Base-by-base conservation (phyloP, 1,284 basidiomycete species). In the Xerocomus minutiporus region DNA sequence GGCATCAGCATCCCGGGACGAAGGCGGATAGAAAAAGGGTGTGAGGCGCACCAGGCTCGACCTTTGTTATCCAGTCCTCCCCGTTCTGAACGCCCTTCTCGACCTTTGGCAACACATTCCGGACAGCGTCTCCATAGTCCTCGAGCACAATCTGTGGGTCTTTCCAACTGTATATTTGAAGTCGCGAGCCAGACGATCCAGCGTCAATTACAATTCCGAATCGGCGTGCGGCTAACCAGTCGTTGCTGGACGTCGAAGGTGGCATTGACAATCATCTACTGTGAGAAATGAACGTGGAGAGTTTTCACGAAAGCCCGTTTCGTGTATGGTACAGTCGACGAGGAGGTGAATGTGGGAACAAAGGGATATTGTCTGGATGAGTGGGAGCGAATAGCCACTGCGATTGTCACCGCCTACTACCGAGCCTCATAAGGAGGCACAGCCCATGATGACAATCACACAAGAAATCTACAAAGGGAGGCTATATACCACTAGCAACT, bases 131-230 rank as follows among this genome's bases (percentile, higher is more conserved):
- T 41, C 73, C 78, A 50, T 77, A 71, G 39, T 76, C 72, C 48
- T 75, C 59, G 5, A 73, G 69, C 23, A 81, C 72, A 13, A 79
- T 71, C 50, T 82, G 78, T 17, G 93, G 84, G 68, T 97, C 90
- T 58, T 81, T 85, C 96, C 96, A 99, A 65, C 91, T 94, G 76
- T 99, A 99, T 60, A 99, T 93, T 72, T 97, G 95, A 45, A 98
- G 78, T 46, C 97, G 80, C 6, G 95, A 98, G 35, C 96, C 96
- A 11, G 94, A 97, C 65, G 93, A 97, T 58, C 96, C 96, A 63
- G 96, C 96, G 76, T 99, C 96, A 68, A 99, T 90, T 53, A 99
- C 93, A 57, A 99, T 85, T 47, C 93, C 95, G 73, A 96, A 99
- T 61, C 88, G 86, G 58, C 91, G 86, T 51, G 84, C 83, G 53